These are phyloP conservation scores for Neonothopanus nambi DNA, from an alignment of 1,284 basidiomycete genomes.

Conservation along the genomic window DNA sequence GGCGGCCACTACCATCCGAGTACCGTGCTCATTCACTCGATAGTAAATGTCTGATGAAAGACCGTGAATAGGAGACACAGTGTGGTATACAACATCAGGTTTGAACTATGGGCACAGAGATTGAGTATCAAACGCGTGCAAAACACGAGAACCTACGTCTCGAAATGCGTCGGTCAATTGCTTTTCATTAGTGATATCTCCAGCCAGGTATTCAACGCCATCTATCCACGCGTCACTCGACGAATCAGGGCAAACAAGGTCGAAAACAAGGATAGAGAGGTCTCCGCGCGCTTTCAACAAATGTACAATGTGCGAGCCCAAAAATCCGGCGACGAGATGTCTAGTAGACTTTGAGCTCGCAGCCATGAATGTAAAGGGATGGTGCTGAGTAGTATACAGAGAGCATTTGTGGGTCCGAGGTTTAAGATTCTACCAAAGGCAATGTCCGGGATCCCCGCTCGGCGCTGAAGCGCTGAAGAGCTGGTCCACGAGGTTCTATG, in stretches of 20 bases:
- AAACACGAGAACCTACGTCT: constrained; percentile 29
- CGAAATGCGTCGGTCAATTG: constrained; percentile 38
- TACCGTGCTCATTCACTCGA: constrained; percentile 61
- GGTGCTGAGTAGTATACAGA: too few species aligned
- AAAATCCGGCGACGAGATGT: too few species aligned
- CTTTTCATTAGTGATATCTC: constrained; percentile 45
- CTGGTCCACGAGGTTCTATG: too few species aligned
- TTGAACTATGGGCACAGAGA: constrained; percentile 24
- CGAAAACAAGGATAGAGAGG: constrained; percentile 35
- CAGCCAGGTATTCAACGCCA: constrained; percentile 43
- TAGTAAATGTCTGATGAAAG: constrained; percentile 44
- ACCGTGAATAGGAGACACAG: constrained; percentile 53
- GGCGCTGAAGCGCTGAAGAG: too few species aligned
- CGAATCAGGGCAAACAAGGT: constrained; percentile 39
- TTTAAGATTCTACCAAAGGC: too few species aligned
- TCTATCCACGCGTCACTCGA: constrained; percentile 37
- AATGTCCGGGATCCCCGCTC: too few species aligned
- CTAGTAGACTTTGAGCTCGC: too few species aligned
- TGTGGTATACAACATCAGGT: constrained; percentile 53
- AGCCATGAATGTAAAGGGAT: too few species aligned
- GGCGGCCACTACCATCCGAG: constrained; percentile 47
- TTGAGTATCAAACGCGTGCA: background rate
- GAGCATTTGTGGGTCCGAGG: too few species aligned
- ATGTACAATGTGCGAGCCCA: background rate
- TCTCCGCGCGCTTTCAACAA: background rate